Conservation (phyloP, 164 flowering plant genomes). For the Kalanchoe fedtschenkoi region DNA sequence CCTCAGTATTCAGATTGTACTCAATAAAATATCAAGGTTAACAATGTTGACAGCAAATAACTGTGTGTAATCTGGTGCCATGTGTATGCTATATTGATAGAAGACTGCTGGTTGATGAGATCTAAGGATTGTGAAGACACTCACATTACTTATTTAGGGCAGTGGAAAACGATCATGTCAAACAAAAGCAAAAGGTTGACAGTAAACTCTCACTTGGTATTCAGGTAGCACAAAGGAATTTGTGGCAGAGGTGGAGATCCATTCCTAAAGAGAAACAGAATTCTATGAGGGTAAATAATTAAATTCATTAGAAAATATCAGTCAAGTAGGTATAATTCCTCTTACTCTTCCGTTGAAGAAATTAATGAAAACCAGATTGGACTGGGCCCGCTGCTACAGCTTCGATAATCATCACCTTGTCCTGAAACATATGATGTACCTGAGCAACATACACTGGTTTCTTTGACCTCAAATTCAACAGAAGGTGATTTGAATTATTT, state of each 20-base stretch:
- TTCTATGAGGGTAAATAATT: neutral
- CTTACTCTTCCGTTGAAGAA: conserved; percentile 3
- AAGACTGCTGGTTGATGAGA: neutral
- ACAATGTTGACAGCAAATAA: neutral
- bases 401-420: neutral
- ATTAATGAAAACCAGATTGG: conserved; percentile 8
- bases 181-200: neutral
- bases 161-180: neutral
- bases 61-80: neutral
- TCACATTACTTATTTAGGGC: neutral
- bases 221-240: neutral
- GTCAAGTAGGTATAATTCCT: neutral
- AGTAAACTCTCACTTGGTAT: neutral
- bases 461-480: neutral
- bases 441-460: neutral
- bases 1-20: neutral
- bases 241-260: conserved; percentile 8
- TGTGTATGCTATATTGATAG: neutral
- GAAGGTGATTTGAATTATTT: too few species aligned
- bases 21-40: neutral
- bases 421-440: neutral
- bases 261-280: neutral
- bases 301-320: neutral
- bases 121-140: neutral
- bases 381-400: neutral